These are phyloP conservation scores for Euphrasia arctica DNA, from an alignment of 305 asterid genomes.

Conservation along the genomic window DNA sequence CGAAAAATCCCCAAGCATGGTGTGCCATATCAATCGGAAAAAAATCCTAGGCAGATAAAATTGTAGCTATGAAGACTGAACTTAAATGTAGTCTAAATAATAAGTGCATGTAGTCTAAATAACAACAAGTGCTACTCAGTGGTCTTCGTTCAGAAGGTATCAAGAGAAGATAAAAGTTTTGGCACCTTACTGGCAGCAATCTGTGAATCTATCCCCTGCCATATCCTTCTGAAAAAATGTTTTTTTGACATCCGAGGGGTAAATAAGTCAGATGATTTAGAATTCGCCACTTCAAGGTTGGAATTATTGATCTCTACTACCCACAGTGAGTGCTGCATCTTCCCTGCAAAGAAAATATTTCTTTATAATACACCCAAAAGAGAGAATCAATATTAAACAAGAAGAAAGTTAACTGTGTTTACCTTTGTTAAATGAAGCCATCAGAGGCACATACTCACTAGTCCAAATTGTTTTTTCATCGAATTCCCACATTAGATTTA, in stretches of 20 bases:
- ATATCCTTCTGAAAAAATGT: constrained; percentile 80
- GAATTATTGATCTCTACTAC: constrained; percentile 62
- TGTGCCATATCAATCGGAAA: constrained; percentile 6
- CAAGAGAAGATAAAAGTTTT: constrained; percentile 30
- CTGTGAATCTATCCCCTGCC: constrained; percentile 94
- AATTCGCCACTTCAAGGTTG: constrained; percentile 38
- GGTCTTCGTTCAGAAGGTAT: constrained; percentile 22
- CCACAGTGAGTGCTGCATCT: constrained; percentile 93
- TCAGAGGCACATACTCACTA: constrained; percentile 67
- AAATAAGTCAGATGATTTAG: constrained; percentile 40
- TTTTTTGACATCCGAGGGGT: constrained; percentile 50
- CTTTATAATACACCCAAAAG: constrained; percentile 16
- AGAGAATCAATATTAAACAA: constrained; percentile 12
- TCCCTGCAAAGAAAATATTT: constrained; percentile 48
- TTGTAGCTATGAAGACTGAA: neutral
- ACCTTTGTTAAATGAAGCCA: constrained; percentile 91
- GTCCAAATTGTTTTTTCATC: constrained; percentile 97
- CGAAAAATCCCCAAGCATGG: constrained; percentile 8
- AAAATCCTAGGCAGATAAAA: constrained; percentile 10
- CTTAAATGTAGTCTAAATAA: constrained; percentile 17
- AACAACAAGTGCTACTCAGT: constrained; percentile 3
- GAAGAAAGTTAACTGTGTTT: constrained; percentile 25
- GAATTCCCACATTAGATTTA: constrained; percentile 66
- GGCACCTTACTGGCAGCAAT: constrained; percentile 89
- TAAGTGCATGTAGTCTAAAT: neutral